Percentiles rank a stretch among this genome's conserved stretches.
Conservation (phyloP, 257 asterid species). For the Lycium ferocissimum region DNA sequence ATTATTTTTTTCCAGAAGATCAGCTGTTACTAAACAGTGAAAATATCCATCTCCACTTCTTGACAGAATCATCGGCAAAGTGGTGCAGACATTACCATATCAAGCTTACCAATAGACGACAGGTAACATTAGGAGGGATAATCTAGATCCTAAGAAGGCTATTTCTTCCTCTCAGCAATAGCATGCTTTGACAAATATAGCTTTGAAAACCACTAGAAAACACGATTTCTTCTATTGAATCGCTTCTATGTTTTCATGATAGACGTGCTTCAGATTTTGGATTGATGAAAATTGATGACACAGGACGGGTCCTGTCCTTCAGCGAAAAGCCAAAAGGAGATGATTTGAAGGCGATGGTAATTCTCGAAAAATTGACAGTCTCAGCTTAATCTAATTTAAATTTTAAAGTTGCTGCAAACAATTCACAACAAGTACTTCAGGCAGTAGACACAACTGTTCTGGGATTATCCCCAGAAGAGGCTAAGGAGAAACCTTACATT, state of each 20-base stretch:
- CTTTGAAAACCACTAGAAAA: conserved; percentile 20
- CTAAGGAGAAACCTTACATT: conserved; percentile 86
- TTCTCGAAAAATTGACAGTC: conserved; percentile 28
- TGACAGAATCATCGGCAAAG: conserved; percentile 86
- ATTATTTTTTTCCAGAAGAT: neutral
- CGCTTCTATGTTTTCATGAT: conserved; percentile 51
- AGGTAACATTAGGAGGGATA: conserved; percentile 49
- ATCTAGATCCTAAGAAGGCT: neutral
- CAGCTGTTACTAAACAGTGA: conserved; percentile 11
- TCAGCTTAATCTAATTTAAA: conserved; percentile 25
- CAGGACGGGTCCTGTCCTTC: conserved; percentile 77
- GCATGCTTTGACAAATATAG: neutral
- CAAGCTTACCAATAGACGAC: conserved; percentile 80
- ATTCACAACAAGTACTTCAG: conserved; percentile 51
- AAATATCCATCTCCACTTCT: conserved; percentile 33
- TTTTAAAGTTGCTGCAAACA: conserved; percentile 22
- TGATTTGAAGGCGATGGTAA: conserved; percentile 91
- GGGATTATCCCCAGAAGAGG: conserved; percentile 87
- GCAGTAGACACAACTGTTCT: conserved; percentile 91
- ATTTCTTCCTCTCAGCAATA: neutral
- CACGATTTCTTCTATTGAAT: conserved; percentile 25
- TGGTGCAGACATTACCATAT: conserved; percentile 93
- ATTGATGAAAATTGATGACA: conserved; percentile 85
- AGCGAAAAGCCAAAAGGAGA: conserved; percentile 88
- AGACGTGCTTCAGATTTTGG: conserved; percentile 98